Evolutionary conservation across 2,329 filamentous ascomycete genomes (phyloP).

Genomic region (Ceratocystis huliohia): DNA sequence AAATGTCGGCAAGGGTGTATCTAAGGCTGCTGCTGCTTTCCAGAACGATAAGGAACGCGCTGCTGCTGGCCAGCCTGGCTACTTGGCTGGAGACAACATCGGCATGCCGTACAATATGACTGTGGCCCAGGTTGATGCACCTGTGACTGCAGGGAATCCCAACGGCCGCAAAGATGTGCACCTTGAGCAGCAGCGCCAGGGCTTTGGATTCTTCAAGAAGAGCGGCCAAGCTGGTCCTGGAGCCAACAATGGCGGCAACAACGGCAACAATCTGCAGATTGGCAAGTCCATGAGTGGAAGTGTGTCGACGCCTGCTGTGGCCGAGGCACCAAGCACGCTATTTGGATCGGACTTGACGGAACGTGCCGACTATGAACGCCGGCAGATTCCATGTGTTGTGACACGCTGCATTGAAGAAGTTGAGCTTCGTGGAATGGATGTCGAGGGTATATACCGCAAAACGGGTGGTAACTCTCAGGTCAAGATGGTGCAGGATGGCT

Average conservation of each 20-base stretch:
- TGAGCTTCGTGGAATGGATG: constrained; percentile 88
- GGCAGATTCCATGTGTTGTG: constrained; percentile 79
- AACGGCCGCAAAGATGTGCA: constrained; percentile 27
- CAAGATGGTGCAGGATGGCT: constrained; percentile 79
- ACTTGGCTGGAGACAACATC: constrained; percentile 49
- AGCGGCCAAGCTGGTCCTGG: constrained; percentile 22
- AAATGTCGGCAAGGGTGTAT: constrained; percentile 86
- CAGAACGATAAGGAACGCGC: constrained; percentile 45
- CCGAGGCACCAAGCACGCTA: constrained; percentile 43
- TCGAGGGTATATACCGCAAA: constrained; percentile 96
- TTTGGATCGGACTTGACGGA: constrained; percentile 85
- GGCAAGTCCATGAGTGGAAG: constrained; percentile 14
- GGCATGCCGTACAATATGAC: constrained; percentile 61
- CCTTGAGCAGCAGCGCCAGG: constrained; percentile 36
- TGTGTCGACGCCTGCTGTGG: constrained; percentile 11
- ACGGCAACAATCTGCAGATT: constrained; percentile 8
- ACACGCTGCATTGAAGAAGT: constrained; percentile 94
- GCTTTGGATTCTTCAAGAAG: constrained; percentile 61
- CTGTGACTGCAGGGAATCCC: constrained; percentile 26
- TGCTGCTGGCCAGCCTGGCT: constrained; percentile 36
- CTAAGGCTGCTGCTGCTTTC: constrained; percentile 72
- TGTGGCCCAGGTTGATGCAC: constrained; percentile 40
- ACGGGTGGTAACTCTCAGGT: constrained; percentile 86
- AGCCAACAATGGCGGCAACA: background rate
- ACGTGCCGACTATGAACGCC: constrained; percentile 75